phyloP scores from a whole-genome alignment of 1,139 yeast genomes.

The Saccharomyces pastorianus region DNA sequence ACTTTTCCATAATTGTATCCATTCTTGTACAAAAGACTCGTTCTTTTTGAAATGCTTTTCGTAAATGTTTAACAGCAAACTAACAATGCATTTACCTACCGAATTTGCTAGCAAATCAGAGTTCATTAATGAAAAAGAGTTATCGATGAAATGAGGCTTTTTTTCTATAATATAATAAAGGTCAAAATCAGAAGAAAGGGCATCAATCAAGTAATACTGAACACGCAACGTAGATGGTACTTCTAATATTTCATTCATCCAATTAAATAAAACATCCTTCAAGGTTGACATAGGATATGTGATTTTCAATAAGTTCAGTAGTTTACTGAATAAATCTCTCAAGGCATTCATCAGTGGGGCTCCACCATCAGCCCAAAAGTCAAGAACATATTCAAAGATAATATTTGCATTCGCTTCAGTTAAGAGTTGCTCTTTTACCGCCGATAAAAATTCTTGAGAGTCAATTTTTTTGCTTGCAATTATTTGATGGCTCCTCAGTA shows the following conservation, averaged over 20 bases:
- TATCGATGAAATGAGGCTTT: constrained; percentile 40
- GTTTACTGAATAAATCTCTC: constrained; percentile 48
- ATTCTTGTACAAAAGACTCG: constrained; percentile 28
- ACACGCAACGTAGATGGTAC: constrained; percentile 49
- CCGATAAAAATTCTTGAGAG: constrained; percentile 6
- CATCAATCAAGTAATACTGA: constrained; percentile 51
- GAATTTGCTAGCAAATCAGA: constrained; percentile 60
- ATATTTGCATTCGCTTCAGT: constrained; percentile 30
- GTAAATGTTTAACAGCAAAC: constrained; percentile 37
- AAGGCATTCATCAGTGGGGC: constrained; percentile 65
- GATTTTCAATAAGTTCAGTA: constrained; percentile 37
- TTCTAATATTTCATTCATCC: constrained; percentile 40
- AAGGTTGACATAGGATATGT: constrained; percentile 18
- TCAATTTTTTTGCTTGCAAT: constrained; percentile 13
- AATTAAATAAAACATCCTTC: constrained; percentile 31
- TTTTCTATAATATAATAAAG: constrained; percentile 35
- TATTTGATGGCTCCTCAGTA: constrained; percentile 39
- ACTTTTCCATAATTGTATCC: constrained; percentile 50
- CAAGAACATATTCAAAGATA: constrained; percentile 50
- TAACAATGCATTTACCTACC: constrained; percentile 52
- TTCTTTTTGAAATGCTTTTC: constrained; percentile 18
- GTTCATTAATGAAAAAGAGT: constrained; percentile 43
- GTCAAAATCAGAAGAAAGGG: constrained; percentile 42
- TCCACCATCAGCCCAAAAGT: constrained; percentile 63
- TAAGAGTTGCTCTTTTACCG: constrained; percentile 19